Evolutionary conservation across 331 rosid species (phyloP).

Genomic region (Rosa hybrid): DNA sequence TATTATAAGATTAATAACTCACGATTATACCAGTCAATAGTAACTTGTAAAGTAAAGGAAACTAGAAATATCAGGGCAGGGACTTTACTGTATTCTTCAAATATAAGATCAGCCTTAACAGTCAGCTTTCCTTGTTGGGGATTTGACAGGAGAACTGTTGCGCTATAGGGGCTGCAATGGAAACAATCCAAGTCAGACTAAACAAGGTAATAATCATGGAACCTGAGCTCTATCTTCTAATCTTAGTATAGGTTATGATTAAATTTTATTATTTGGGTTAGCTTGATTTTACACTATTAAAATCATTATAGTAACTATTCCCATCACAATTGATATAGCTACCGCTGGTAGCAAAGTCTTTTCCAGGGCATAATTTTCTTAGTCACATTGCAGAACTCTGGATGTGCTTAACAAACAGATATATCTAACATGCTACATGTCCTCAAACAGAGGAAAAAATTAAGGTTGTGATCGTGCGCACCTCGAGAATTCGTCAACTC

Average conservation of each 20-base stretch:
- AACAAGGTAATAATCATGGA: neutral
- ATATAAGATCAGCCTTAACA: constrained; percentile 73
- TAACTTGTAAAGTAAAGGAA: constrained; percentile 5
- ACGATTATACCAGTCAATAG: constrained; percentile 8
- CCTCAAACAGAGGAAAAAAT: constrained; percentile 14
- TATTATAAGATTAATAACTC: neutral
- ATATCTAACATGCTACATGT: neutral
- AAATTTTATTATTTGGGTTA: neutral
- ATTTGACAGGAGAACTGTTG: constrained; percentile 58
- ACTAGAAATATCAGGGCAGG: constrained; percentile 27
- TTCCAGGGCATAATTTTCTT: neutral
- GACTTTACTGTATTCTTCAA: constrained; percentile 77
- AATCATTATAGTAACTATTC: neutral
- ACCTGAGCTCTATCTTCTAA: constrained; percentile 7
- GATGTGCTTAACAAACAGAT: neutral
- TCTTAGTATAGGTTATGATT: neutral
- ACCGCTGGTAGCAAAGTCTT: neutral
- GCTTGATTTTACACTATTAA: neutral
- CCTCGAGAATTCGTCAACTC: constrained; percentile 95
- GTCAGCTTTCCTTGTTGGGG: constrained; percentile 70
- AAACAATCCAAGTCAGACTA: constrained; percentile 27
- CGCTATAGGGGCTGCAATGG: constrained; percentile 75
- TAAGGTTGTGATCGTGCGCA: constrained; percentile 29
- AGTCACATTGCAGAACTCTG: constrained; percentile 4
- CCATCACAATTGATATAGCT: neutral